A percentile compares a stretch with the other conserved stretches of the same genome.
phyloP scores from a whole-genome alignment of 2,329 filamentous ascomycete species.

The Lomentospora prolificans region DNA sequence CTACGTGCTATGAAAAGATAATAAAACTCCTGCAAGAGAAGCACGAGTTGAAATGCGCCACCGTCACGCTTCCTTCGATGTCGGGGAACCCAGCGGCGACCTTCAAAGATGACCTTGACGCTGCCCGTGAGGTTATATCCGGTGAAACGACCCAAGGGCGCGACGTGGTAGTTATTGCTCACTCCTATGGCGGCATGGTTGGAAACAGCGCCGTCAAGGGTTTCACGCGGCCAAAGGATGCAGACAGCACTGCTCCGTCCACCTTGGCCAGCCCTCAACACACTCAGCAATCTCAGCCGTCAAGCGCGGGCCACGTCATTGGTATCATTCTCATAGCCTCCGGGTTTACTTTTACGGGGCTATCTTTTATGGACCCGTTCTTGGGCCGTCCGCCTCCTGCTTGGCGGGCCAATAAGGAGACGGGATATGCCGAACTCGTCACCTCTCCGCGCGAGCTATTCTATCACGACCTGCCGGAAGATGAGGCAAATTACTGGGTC shows the following conservation, averaged over 20 bases:
- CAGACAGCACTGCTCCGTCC: background rate
- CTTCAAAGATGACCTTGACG: constrained; percentile 32
- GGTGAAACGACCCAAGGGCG: constrained; percentile 24
- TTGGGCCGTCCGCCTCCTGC: constrained; percentile 30
- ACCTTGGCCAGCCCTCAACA: background rate
- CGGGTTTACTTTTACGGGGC: constrained; percentile 27
- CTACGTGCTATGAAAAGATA: constrained; percentile 26
- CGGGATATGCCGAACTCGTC: constrained; percentile 30
- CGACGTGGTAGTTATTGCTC: constrained; percentile 35
- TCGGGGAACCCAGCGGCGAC: constrained; percentile 22
- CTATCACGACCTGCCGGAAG: constrained; percentile 37
- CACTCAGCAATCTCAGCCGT: background rate
- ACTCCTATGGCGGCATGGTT: constrained; percentile 39
- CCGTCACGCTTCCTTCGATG: constrained; percentile 29
- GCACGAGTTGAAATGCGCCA: constrained; percentile 20
- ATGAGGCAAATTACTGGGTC: constrained; percentile 33
- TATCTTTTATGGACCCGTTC: constrained; percentile 29
- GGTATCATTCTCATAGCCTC: constrained; percentile 34
- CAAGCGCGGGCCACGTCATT: constrained; percentile 25
- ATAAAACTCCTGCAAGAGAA: constrained; percentile 22
- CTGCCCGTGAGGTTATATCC: constrained; percentile 24
- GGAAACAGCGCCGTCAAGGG: constrained; percentile 35
- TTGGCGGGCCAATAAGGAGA: constrained; percentile 28
- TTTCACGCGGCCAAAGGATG: constrained; percentile 19
- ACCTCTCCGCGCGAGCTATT: constrained; percentile 30